A percentile compares a stretch with the other conserved stretches of the same genome.
Evolutionary conservation across 169 alveolate species (phyloP).

Genomic region (Fabrea salina): DNA sequence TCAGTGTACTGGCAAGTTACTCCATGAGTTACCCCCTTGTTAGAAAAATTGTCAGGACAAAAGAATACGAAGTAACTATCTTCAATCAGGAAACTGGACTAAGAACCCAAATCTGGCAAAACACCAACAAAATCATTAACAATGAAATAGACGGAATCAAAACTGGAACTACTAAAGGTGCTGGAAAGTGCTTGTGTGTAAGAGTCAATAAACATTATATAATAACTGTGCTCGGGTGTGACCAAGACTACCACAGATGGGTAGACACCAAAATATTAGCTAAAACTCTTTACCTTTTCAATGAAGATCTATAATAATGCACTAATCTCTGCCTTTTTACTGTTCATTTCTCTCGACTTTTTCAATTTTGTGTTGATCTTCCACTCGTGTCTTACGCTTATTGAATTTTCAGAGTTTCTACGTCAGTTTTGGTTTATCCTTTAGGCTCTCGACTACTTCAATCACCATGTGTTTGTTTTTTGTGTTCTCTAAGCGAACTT

Average conservation of each 20-base stretch:
- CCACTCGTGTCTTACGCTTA: too few species aligned
- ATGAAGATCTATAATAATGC: too few species aligned
- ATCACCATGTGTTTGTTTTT: too few species aligned
- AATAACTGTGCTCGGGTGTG: background rate
- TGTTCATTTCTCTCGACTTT: too few species aligned
- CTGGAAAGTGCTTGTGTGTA: background rate
- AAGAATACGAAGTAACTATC: constrained; percentile 17
- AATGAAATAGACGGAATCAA: background rate
- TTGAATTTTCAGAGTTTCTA: too few species aligned
- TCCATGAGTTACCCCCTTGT: constrained; percentile 34
- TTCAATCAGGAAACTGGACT: too few species aligned
- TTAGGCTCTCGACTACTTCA: too few species aligned
- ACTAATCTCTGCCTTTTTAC: too few species aligned
- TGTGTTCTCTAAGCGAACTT: too few species aligned
- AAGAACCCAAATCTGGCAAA: background rate
- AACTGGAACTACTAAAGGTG: background rate
- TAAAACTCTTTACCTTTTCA: too few species aligned
- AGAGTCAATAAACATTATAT: background rate
- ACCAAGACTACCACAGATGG: background rate
- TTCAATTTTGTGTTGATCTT: too few species aligned
- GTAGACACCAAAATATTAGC: background rate
- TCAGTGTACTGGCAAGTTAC: constrained; percentile 35
- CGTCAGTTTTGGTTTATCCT: too few species aligned
- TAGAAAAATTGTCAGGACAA: constrained; percentile 27
- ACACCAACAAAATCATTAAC: background rate